Conservation (phyloP, 257 asterid species). For the Solanum microdontum region DNA sequence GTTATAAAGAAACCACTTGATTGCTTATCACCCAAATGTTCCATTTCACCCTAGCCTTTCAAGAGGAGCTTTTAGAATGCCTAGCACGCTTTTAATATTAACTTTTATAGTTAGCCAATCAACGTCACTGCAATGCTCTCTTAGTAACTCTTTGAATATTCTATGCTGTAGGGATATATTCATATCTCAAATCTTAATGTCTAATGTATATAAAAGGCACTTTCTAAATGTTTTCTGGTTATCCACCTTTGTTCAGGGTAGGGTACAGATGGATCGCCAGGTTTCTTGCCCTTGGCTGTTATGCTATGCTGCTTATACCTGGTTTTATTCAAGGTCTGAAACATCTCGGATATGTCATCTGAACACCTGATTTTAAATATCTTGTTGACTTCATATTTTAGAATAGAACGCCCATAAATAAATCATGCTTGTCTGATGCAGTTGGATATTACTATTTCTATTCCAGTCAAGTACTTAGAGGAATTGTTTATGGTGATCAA, state of each 20-base stretch:
- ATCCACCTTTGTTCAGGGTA: slow-evolving; percentile 56
- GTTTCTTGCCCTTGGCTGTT: slow-evolving; percentile 90
- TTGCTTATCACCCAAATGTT: background rate
- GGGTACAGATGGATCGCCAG: slow-evolving; percentile 83
- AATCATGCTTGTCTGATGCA: slow-evolving; percentile 25
- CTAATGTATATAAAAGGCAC: background rate
- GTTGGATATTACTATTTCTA: slow-evolving; percentile 85
- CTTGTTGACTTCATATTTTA: background rate
- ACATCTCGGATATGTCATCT: background rate
- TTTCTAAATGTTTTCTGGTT: slow-evolving; percentile 17
- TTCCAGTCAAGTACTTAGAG: slow-evolving; percentile 68
- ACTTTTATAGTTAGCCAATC: background rate
- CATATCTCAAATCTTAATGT: background rate
- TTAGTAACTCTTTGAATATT: background rate
- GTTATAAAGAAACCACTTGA: background rate
- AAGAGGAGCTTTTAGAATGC: background rate
- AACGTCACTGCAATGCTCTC: background rate
- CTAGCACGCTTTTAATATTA: background rate
- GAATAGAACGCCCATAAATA: background rate
- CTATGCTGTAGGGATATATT: background rate
- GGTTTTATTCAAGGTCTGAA: slow-evolving; percentile 87
- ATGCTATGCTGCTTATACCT: slow-evolving; percentile 67
- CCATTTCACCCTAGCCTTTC: background rate
- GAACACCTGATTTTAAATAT: background rate
- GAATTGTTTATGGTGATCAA: slow-evolving; percentile 80